Percentiles rank a stretch among this genome's conserved stretches.
These are phyloP conservation scores for Ceratocystis ficicola DNA, from an alignment of 2,329 filamentous ascomycete species.

Conservation along the genomic window DNA sequence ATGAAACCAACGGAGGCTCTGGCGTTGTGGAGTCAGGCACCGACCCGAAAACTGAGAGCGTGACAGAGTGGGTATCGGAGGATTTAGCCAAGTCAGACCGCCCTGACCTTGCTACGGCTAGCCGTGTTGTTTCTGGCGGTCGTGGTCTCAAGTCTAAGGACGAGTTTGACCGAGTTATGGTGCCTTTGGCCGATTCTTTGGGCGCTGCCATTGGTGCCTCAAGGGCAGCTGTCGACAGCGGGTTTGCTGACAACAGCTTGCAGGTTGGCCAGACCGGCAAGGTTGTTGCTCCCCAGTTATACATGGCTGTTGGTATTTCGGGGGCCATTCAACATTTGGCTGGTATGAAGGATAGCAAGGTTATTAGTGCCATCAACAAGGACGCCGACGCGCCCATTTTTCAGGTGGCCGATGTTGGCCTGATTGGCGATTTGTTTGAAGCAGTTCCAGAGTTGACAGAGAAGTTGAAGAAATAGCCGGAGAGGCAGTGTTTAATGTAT, in stretches of 20 bases:
- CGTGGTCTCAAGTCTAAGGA: constrained; percentile 95
- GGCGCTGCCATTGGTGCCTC: constrained; percentile 95
- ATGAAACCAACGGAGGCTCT: constrained; percentile 57
- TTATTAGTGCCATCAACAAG: constrained; percentile 98
- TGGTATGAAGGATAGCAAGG: constrained; percentile 99
- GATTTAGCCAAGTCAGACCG: constrained; percentile 86
- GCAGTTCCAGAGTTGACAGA: constrained; percentile 92
- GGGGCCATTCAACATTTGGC: constrained; percentile 96
- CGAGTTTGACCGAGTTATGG: constrained; percentile 87
- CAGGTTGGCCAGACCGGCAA: constrained; percentile 98
- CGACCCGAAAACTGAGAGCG: constrained; percentile 64
- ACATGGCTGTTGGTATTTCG: constrained; percentile 89
- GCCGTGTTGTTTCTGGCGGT: constrained; percentile 82
- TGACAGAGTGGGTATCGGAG: constrained; percentile 85
- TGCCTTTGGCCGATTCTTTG: constrained; percentile 80
- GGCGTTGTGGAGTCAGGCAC: constrained; percentile 67
- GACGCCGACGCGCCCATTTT: constrained; percentile 95
- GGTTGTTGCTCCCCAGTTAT: constrained; percentile 91
- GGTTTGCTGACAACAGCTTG: constrained; percentile 95
- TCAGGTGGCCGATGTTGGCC: constrained; percentile 89
- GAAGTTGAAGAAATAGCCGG: constrained; percentile 57
- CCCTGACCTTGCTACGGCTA: constrained; percentile 82
- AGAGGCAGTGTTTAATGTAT: constrained; percentile 6
- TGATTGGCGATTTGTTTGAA: constrained; percentile 91
- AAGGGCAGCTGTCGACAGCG: constrained; percentile 87